Conservation (phyloP, 805 yeast species). For the Candida oleophila region DNA sequence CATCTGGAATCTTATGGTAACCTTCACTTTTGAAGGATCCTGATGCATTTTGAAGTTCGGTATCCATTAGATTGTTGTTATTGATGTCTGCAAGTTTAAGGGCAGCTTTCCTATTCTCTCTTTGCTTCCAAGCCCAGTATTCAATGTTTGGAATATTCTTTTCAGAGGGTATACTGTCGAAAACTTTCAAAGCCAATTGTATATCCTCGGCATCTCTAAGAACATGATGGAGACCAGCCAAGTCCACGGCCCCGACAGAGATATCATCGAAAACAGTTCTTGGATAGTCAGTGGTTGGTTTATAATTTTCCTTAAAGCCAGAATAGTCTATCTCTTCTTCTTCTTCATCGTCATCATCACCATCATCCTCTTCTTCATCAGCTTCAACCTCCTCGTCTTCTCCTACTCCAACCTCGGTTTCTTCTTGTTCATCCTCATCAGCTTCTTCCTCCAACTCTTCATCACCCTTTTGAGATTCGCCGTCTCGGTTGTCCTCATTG, state of each 20-base stretch:
- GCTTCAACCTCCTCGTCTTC: constrained; percentile 10
- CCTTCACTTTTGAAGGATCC: constrained; percentile 77
- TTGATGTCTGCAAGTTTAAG: constrained; percentile 16
- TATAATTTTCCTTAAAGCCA: constrained; percentile 35
- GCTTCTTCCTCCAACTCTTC: constrained; percentile 18
- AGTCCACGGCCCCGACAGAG: constrained; percentile 29
- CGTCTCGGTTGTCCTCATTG: constrained; percentile 36
- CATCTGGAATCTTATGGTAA: constrained; percentile 68
- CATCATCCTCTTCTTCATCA: constrained; percentile 9
- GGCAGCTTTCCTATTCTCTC: constrained; percentile 25
- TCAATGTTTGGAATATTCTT: constrained; percentile 36
- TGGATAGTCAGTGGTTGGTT: constrained; percentile 54
- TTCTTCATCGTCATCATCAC: constrained; percentile 9
- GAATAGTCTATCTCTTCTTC: constrained; percentile 23
- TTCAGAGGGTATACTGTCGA: constrained; percentile 21
- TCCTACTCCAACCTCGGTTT: constrained; percentile 11
- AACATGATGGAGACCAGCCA: constrained; percentile 50
- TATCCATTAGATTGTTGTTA: constrained; percentile 24
- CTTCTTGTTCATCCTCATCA: constrained; percentile 13
- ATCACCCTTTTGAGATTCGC: constrained; percentile 24
- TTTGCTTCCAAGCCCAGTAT: constrained; percentile 70
- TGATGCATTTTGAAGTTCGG: constrained; percentile 39
- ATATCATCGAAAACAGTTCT: constrained; percentile 54
- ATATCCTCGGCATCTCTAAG: constrained; percentile 79
- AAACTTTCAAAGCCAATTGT: constrained; percentile 46